Evolutionary conservation across 768 basidiomycete genomes (phyloP).

Genomic region (Rubroboletus pulcherrimus): DNA sequence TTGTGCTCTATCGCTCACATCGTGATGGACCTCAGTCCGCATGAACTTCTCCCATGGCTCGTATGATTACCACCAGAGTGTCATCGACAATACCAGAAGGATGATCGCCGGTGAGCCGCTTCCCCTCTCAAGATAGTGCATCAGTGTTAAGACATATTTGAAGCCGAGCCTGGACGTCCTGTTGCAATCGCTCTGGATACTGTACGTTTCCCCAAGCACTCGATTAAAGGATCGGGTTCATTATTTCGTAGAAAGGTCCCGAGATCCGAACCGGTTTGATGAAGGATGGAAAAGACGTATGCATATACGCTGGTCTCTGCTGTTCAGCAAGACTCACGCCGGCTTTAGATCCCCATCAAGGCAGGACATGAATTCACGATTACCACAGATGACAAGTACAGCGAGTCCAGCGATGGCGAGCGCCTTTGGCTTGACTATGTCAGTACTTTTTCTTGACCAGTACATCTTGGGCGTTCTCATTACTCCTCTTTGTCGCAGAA

Average conservation of each 20-base stretch:
- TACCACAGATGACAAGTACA: constrained; percentile 79
- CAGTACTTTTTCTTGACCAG: constrained; percentile 29
- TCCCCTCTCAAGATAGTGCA: not conserved
- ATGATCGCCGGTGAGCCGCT: constrained; percentile 64
- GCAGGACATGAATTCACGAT: constrained; percentile 95
- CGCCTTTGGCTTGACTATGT: constrained; percentile 94
- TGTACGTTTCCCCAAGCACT: constrained; percentile 42
- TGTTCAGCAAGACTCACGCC: constrained; percentile 2
- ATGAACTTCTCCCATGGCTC: constrained; percentile 99
- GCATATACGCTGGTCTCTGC: constrained; percentile 30
- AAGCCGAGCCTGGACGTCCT: constrained; percentile 73
- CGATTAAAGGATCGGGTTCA: constrained; percentile 4
- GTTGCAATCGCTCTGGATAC: constrained; percentile 98
- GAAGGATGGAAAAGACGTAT: constrained; percentile 78
- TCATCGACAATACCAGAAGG: constrained; percentile 94
- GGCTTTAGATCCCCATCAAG: constrained; percentile 64
- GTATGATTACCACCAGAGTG: constrained; percentile 98
- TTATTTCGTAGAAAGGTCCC: constrained; percentile 79
- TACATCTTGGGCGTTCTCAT: constrained; percentile 1
- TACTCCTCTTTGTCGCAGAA: constrained; percentile 38
- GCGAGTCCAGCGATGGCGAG: constrained; percentile 76
- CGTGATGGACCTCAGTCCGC: constrained; percentile 59
- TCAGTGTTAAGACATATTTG: constrained; percentile 2
- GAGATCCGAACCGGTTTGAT: constrained; percentile 98
- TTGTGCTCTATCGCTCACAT: constrained; percentile 5